These are phyloP conservation scores for Aquilaria agallochum DNA, from an alignment of 441 rosid genomes.

Conservation along the genomic window DNA sequence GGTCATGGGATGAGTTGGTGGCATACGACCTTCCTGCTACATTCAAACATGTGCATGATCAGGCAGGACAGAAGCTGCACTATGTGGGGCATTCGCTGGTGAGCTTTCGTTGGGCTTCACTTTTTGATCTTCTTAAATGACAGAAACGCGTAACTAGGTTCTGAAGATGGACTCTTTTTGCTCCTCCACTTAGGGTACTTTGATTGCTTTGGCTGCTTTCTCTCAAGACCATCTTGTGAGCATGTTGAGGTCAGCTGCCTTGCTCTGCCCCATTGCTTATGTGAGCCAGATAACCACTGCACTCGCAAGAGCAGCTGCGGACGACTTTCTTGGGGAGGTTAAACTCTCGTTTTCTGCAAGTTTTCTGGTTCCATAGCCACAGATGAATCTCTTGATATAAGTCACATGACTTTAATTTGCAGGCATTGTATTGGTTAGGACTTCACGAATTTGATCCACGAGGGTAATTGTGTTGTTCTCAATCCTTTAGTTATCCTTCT, in stretches of 20 bases:
- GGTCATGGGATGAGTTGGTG: constrained; percentile 57
- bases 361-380: not conserved
- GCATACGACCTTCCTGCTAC: constrained; percentile 49
- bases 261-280: constrained; percentile 42
- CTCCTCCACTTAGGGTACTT: constrained; percentile 32
- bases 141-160: not conserved
- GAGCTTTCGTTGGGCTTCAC: not conserved
- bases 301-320: constrained; percentile 29
- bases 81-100: constrained; percentile 53
- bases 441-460: constrained; percentile 34
- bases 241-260: constrained; percentile 42
- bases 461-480: constrained; percentile 21
- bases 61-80: constrained; percentile 37
- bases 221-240: constrained; percentile 28
- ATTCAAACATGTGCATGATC: constrained; percentile 33
- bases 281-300: constrained; percentile 36
- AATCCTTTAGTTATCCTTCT: not conserved
- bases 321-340: constrained; percentile 32
- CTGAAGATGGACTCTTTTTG: not conserved
- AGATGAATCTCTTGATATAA: not conserved
- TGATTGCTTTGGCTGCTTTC: constrained; percentile 45
- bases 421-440: constrained; percentile 35
- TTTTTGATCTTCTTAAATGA: not conserved
- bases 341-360: not conserved
- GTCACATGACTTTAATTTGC: constrained; percentile 11